A percentile compares a stretch with the other conserved stretches of the same genome.
Evolutionary conservation across 148 eudicot genomes (phyloP).

Genomic region (Agrostemma githago): DNA sequence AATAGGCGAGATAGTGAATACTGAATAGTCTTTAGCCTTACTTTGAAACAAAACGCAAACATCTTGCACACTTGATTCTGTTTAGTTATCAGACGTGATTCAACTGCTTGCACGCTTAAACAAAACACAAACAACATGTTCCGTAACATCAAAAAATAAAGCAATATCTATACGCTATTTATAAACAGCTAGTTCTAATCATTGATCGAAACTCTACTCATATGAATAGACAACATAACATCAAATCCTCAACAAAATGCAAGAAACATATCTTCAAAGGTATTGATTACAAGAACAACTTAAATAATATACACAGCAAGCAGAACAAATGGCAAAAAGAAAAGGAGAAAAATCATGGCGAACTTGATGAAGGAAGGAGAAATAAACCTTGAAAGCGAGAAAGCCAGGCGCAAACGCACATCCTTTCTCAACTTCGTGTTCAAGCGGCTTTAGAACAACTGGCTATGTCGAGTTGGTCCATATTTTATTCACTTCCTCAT

Average conservation of each 20-base stretch:
- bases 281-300: not conserved
- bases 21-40: not conserved
- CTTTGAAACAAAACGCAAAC: not conserved
- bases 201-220: not conserved
- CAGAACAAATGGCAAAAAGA: not conserved
- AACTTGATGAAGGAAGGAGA: not conserved
- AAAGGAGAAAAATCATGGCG: not conserved
- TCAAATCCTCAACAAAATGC: not conserved
- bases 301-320: not conserved
- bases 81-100: not conserved
- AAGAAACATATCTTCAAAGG: not conserved
- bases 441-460: constrained; percentile 37
- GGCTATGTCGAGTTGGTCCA: no score
- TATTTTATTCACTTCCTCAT: no score
- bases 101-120: not conserved
- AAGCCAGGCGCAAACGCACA: constrained; percentile 87
- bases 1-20: not conserved
- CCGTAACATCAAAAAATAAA: not conserved
- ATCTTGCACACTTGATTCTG: not conserved
- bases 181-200: not conserved
- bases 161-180: not conserved
- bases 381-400: constrained; percentile 72
- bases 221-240: not conserved
- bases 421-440: constrained; percentile 92
- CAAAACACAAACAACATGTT: not conserved